Evolutionary conservation across 495 filamentous ascomycete species (phyloP), one percentile per base, ranked within the genome.

Genomic region (Penicillium dipodomyicola): DNA sequence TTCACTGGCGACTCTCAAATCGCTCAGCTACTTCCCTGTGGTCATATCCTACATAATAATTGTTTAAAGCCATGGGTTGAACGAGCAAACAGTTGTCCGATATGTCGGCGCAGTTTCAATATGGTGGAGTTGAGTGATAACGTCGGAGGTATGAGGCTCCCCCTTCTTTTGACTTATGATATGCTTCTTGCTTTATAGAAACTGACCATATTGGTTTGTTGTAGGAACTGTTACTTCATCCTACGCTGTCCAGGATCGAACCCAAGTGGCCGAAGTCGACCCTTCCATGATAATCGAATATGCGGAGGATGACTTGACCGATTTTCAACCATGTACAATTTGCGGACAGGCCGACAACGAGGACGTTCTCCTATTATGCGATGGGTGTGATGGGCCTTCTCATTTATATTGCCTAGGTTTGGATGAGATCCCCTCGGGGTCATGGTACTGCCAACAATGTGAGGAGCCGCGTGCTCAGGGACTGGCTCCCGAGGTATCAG

Each of bases 21-120:
- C 62, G 85, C 85, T 61, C 81, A 84, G 69, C 71, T 87, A 44
- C 70, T 84, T 37, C 82, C 91, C 35, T 99, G 94, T 74, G 86
- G 86, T 41, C 94, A 99, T 77, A 82, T 89, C 52, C 74, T 97
- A 60, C 94, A 99, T 69, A 85, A 99, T 72, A 84, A 87, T 47
- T 99, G 94, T 67, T 75, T 99, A 55, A 85, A 87, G 63, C 89
- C 90, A 55, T 99, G 94, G 94, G 90, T 88, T 30, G 90, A 94
- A 73, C 85, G 93, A 66, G 93, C 95, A 54, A 99, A 97, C 73
- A 96, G 91, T 68, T 99, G 94, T 68, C 94, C 94, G 14, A 95
- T 97, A 70, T 99, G 94, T 71, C 89, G 94, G 54, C 87, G 87
- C 64, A 87, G 78, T 63, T 97, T 97, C 75, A 91, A 97, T 72